Conservation (phyloP, 306 rosid genomes). For the Quercus engelmannii region DNA sequence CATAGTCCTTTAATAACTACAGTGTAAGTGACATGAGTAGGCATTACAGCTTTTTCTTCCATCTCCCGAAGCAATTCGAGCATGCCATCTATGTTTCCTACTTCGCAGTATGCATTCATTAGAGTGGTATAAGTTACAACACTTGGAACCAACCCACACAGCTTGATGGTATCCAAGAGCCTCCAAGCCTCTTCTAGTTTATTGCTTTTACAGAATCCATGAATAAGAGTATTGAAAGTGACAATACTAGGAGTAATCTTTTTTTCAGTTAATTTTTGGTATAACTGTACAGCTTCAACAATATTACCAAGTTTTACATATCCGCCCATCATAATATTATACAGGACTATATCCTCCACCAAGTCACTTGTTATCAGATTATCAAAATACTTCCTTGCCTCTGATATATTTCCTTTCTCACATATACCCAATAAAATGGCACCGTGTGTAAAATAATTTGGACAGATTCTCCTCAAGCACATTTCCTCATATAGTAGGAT, state of each 20-base stretch:
- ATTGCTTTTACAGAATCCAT: slow-evolving; percentile 46
- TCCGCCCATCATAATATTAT: slow-evolving; percentile 50
- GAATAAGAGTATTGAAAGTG: slow-evolving; percentile 43
- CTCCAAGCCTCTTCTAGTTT: slow-evolving; percentile 34
- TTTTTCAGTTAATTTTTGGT: slow-evolving; percentile 27
- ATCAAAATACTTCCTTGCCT: slow-evolving; percentile 49
- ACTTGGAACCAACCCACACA: slow-evolving; percentile 38
- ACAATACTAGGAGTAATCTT: slow-evolving; percentile 40
- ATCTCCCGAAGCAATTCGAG: slow-evolving; percentile 31
- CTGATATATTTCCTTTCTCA: slow-evolving; percentile 31
- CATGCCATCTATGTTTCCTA: slow-evolving; percentile 31
- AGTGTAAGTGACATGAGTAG: slow-evolving; percentile 45
- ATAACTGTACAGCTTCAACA: slow-evolving; percentile 34
- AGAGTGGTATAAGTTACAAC: slow-evolving; percentile 49
- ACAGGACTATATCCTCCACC: slow-evolving; percentile 36
- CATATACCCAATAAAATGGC: slow-evolving; percentile 38
- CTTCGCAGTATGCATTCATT: slow-evolving; percentile 46
- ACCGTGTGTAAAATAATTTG: slow-evolving; percentile 32
- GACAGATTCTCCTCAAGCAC: slow-evolving; percentile 36
- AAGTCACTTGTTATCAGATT: slow-evolving; percentile 4
- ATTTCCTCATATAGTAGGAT: slow-evolving; percentile 37
- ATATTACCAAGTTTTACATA: slow-evolving; percentile 36
- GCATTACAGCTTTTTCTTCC: slow-evolving; percentile 34
- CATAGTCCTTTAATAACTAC: slow-evolving; percentile 52
- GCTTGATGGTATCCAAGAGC: slow-evolving; percentile 32